Evolutionary conservation across 192 early-diverging fungal species (phyloP).

Genomic region (Backusella morwellensis): DNA sequence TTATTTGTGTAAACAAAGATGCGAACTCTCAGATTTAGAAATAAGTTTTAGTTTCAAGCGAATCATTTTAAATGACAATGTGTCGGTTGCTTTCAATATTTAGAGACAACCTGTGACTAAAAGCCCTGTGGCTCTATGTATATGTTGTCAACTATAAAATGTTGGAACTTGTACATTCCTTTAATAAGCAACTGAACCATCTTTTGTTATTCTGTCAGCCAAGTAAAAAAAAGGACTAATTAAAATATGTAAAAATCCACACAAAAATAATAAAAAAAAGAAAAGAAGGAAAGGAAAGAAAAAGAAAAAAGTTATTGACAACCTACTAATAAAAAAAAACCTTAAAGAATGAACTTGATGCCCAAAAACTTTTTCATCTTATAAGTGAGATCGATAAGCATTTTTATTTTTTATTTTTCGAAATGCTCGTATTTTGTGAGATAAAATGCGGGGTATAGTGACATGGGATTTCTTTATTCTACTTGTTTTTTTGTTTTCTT

Average conservation of each 20-base stretch:
- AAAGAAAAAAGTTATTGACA: constrained; percentile 1
- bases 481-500: neutral
- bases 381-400: neutral
- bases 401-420: neutral
- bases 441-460: constrained; percentile 1
- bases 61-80: constrained; percentile 7
- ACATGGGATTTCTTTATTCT: neutral
- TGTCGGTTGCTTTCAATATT: constrained; percentile 8
- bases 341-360: neutral
- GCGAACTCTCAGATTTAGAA: neutral
- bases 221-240: constrained; percentile 8
- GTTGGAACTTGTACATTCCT: neutral
- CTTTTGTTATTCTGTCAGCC: constrained; percentile 1
- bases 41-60: constrained; percentile 3
- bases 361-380: neutral
- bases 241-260: constrained; percentile 2
- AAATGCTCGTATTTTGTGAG: neutral
- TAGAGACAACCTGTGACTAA: neutral
- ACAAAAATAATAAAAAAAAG: neutral
- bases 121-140: neutral
- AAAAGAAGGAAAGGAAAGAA: neutral
- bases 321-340: neutral
- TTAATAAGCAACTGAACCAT: constrained; percentile 8
- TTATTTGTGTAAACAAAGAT: neutral
- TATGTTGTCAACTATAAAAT: neutral